Evolutionary conservation across 208 protist species (phyloP).

Genomic region (Acanthamoeba royreba): DNA sequence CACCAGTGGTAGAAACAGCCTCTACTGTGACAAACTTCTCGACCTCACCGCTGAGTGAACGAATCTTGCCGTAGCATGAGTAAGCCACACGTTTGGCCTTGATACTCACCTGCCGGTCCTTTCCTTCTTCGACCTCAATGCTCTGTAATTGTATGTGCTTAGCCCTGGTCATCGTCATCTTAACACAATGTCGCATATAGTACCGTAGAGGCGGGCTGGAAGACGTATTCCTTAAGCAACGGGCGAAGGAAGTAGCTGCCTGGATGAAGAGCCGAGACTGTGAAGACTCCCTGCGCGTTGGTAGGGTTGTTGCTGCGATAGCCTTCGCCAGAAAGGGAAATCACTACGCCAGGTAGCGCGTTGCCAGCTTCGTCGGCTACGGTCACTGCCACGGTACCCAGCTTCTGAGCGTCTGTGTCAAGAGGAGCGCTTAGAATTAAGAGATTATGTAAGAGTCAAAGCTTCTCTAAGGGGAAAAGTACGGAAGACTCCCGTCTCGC

Average conservation of each 20-base stretch:
- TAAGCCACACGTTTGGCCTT: slow-evolving; percentile 4
- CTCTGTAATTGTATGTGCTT: background rate
- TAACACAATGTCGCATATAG: background rate
- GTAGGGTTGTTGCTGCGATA: slow-evolving; percentile 26
- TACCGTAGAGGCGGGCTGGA: background rate
- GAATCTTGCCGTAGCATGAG: background rate
- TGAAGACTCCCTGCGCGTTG: slow-evolving; percentile 1
- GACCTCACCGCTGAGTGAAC: slow-evolving; percentile 22
- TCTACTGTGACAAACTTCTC: slow-evolving; percentile 42
- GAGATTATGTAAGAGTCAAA: background rate
- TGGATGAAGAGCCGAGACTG: background rate
- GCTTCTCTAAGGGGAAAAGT: background rate
- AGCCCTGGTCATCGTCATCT: background rate
- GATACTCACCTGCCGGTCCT: background rate
- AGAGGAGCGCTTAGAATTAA: background rate
- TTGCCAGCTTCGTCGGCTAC: background rate
- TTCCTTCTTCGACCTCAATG: background rate
- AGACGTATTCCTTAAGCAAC: slow-evolving; percentile 46
- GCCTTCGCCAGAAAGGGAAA: slow-evolving; percentile 23
- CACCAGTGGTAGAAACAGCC: background rate
- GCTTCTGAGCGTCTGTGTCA: background rate
- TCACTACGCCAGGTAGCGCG: background rate
- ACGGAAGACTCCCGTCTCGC: slow-evolving; percentile 3
- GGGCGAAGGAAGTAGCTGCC: slow-evolving; percentile 30
- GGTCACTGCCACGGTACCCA: slow-evolving; percentile 1